phyloP scores from a whole-genome alignment of 2,329 filamentous ascomycete species.

The Calonectria naviculata region DNA sequence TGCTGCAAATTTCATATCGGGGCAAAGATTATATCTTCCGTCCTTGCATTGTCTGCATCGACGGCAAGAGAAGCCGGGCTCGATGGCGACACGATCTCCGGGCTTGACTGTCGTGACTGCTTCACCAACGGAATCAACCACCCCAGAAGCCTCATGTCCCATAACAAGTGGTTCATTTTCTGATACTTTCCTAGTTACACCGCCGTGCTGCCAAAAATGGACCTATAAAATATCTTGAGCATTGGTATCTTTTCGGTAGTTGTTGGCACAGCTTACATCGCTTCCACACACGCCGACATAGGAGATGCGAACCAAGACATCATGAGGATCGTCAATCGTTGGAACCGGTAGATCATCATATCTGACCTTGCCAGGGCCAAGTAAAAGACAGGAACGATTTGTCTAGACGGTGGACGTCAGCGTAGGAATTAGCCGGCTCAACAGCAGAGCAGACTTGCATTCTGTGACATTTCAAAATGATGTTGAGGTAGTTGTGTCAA shows the following conservation, averaged over 20 bases:
- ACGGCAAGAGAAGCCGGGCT: slow-evolving; percentile 89
- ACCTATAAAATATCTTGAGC: slow-evolving; percentile 60
- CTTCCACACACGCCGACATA: background rate
- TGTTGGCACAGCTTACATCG: background rate
- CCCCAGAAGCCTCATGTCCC: slow-evolving; percentile 76
- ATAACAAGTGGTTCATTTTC: slow-evolving; percentile 84
- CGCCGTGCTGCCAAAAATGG: slow-evolving; percentile 87
- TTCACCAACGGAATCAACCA: slow-evolving; percentile 77
- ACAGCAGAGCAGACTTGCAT: background rate
- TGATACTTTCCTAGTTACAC: slow-evolving; percentile 82
- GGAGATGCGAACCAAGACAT: background rate
- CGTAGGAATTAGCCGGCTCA: background rate
- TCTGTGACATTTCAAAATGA: background rate
- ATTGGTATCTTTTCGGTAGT: background rate
- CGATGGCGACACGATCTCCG: slow-evolving; percentile 88
- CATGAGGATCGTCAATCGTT: background rate
- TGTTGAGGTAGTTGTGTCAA: too few relatives aligned
- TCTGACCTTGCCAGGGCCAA: background rate
- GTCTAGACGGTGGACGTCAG: background rate
- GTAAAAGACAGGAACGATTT: background rate
- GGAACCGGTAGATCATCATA: background rate
- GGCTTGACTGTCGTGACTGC: slow-evolving; percentile 69
- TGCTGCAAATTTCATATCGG: slow-evolving; percentile 90
- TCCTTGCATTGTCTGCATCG: slow-evolving; percentile 80
- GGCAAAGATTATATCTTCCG: slow-evolving; percentile 90